Evolutionary conservation across 305 asterid genomes (phyloP), one percentile per base, ranked within the genome.

Genomic region (Fraxinus albicans): DNA sequence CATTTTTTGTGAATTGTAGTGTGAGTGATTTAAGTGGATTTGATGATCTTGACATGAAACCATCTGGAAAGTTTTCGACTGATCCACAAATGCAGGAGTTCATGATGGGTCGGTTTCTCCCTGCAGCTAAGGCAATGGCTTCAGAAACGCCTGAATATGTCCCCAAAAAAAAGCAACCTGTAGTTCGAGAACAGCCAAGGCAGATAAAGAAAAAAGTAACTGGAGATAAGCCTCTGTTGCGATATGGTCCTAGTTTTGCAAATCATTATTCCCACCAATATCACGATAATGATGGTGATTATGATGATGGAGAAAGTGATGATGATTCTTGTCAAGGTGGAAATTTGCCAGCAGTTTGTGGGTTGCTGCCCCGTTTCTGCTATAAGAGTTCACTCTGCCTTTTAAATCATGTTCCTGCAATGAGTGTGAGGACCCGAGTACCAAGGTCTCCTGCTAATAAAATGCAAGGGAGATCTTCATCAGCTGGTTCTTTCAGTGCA

Each of bases 41-140:
- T 47, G 94, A 88, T 29, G 91, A 90, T 83, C 60, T 86, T 9
- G 91, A 89, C 44, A 81, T 63, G 38, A 85, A 88, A 53, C 85
- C 85, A 2, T 76, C 85, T 13, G 84, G 86, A 44, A 81, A 80
- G 55, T 85, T 79, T 65, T 77, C 81, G 10, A 86, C 74, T 0
- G 96, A 93, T 82, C 84, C 80, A 38, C 89, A 88, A 83, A 78
- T 91, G 80, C 89, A 91, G 53, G 96, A 91, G 76, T 93, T 94
- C 87, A 92, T 96, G 97, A 91, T 96, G 89, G 95, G 88, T 81
- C 91, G 98, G 84, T 96, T 96, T 86, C 89, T 94, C 63, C 99
- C 98, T 5, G 99, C 97, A 12, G 99, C 99, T 8, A 92, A 92
- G 88, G 97, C 97, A 8, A 91, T 96, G 97, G 93, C 90, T 69